Evolutionary conservation across 441 rosid genomes (phyloP), one percentile per base, ranked within the genome.

Genomic region (Caryocar brasiliense): DNA sequence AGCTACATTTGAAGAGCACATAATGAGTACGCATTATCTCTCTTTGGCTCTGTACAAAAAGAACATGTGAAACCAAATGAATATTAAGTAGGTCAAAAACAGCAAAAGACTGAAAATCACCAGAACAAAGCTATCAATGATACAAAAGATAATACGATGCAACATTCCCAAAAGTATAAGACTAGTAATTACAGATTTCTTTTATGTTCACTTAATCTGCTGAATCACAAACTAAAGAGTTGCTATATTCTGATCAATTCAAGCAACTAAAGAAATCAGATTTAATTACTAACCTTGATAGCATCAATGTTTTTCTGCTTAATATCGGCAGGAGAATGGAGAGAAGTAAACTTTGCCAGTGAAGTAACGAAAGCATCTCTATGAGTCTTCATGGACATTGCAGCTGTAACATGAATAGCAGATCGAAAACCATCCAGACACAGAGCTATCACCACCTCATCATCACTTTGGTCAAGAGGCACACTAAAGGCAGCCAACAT

Each of bases 401-500:
- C 89, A 65, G 99, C 81, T 57, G 99, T 89, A 21, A 88, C 96
- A 74, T 83, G 99, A 64, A 93, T 80, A 27, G 99, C 99, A 66
- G 30, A 65, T 52, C 85, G 97, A 57, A 93, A 85, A 58, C 99
- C 99, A 68, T 93, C 92, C 44, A 93, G 89, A 66, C 99, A 92
- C 47, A 83, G 67, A 55, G 72, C 67, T 67, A 83, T 68, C 41
- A 85, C 74, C 46, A 78, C 80, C 68, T 85, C 83, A 58, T 88
- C 94, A 58, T 83, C 99, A 67, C 96, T 93, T 73, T 85, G 99
- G 72, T 93, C 99, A 32, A 93, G 87, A 24, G 97, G 96, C 58
- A 93, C 97, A 51, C 97, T 89, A 74, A 93, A 93, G 62, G 96
- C 99, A 46, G 97, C 99, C 80, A 93, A 62, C 99, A 93, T 89